Conservation (phyloP, 352 stramenopile species). For the Globisporangium lucens region DNA sequence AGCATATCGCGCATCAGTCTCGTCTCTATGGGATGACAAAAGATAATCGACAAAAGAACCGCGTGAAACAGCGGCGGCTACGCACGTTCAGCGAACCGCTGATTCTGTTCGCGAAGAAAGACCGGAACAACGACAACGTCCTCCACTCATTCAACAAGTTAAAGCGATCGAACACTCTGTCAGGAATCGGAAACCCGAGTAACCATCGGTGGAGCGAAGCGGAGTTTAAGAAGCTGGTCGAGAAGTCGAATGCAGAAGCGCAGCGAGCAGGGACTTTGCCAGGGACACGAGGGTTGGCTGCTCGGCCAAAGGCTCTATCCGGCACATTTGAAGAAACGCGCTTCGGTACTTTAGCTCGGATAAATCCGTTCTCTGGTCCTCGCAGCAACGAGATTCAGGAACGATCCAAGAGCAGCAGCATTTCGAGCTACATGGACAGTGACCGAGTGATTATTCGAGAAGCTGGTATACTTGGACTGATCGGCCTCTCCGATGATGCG, state of each 20-base stretch:
- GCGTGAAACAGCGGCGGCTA: constrained; percentile 26
- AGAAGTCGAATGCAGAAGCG: constrained; percentile 58
- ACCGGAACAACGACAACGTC: constrained; percentile 26
- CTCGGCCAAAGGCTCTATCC: constrained; percentile 54
- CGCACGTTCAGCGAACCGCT: constrained; percentile 64
- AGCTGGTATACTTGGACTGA: constrained; percentile 46
- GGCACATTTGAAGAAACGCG: constrained; percentile 54
- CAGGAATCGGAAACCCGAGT: constrained; percentile 63
- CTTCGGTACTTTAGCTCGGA: constrained; percentile 46
- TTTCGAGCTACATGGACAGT: constrained; percentile 22
- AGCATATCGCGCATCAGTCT: constrained; percentile 71
- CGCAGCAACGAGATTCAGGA: constrained; percentile 3
- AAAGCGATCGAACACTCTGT: constrained; percentile 68
- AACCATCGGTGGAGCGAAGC: constrained; percentile 69
- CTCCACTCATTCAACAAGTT: constrained; percentile 39
- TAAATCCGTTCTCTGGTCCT: constrained; percentile 42
- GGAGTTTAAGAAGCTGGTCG: constrained; percentile 71
- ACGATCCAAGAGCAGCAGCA: constrained; percentile 14
- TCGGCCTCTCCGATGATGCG: constrained; percentile 65
- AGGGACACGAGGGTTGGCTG: constrained; percentile 21
- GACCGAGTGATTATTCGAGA: constrained; percentile 42
- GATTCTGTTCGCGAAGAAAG: constrained; percentile 33
- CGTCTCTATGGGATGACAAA: constrained; percentile 50
- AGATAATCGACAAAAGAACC: constrained; percentile 34
- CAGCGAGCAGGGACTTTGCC: constrained; percentile 38